Evolutionary conservation across 202 grass and related monocot genomes (phyloP).

Genomic region (Setaria italica): DNA sequence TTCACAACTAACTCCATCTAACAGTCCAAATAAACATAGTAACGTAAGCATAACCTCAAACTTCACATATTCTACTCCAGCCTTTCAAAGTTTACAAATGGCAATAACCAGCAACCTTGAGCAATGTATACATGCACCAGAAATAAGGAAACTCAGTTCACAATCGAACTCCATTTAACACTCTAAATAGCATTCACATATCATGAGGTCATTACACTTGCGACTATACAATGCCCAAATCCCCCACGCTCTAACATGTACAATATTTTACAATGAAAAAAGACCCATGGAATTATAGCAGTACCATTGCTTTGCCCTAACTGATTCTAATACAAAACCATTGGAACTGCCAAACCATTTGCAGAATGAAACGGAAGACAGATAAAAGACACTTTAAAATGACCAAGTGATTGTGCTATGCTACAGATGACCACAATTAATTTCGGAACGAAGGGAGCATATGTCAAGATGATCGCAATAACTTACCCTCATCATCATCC

Average conservation of each 20-base stretch:
- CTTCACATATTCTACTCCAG: background rate
- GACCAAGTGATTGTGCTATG: too few relatives aligned
- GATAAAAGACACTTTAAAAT: background rate
- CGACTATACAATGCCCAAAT: background rate
- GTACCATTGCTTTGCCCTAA: background rate
- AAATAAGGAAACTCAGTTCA: background rate
- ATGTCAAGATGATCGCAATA: background rate
- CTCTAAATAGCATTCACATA: background rate
- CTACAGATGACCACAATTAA: background rate
- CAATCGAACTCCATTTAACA: background rate
- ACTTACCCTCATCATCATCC: constrained; percentile 67
- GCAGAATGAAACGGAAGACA: background rate
- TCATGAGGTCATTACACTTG: background rate
- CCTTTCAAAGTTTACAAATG: background rate
- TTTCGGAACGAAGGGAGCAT: background rate
- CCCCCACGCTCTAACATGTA: background rate
- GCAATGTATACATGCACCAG: background rate
- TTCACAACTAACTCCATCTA: too few relatives aligned
- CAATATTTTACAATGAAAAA: background rate
- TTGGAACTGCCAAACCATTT: background rate
- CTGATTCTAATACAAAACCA: background rate
- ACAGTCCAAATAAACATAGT: too few relatives aligned
- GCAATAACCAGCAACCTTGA: background rate
- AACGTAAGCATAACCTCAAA: background rate
- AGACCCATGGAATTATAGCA: background rate